Evolutionary conservation across 2,329 filamentous ascomycete species (phyloP), one percentile per base, ranked within the genome.

Genomic region (Parastagonospora avenae): DNA sequence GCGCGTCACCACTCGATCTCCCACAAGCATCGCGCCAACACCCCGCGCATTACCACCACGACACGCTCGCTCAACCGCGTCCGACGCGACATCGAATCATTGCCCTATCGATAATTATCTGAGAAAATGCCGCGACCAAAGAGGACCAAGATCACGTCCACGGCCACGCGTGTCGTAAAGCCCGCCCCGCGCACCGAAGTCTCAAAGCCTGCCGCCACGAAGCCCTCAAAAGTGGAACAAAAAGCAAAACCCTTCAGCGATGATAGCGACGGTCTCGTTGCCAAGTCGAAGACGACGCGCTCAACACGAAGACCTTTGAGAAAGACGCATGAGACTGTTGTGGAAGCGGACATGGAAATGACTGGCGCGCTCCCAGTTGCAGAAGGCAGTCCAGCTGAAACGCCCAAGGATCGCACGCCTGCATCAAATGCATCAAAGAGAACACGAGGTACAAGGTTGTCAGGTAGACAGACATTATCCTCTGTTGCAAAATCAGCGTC

Each of bases 231-330:
- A 16, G 43, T 46, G 11, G 46, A 40, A 6, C 54, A 67, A 19
- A 45, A 50, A 16, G 35, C 55, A 19, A 55, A 66, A 11, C 63
- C 50, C 43, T 60, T 68, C 55, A 73, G 71, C 52, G 69, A 73
- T 35, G 73, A 75, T 46, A 71, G 68, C 50, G 69, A 74, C 61
- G 68, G 71, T 2, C 59, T 74, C 9, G 67, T 73, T 16, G 65
- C 63, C 5, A 72, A 56, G 43, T 51, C 62, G 14, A 58, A 45
- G 38, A 38, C 60, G n/a, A 67, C 55, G 31, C 61, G 63, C 33
- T 32, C 57, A 10, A 66, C 51, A 35, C 50, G 54, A 35, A 60
- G 53, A 42, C 60, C 59, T n/a, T 52, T 46, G 54, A 52, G 63
- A 28, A 50, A 51, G 32, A 54, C 60, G 36, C 55, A 59, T 37